These are phyloP conservation scores for Mrakia frigida DNA, from an alignment of 768 basidiomycete species.

Conservation along the genomic window DNA sequence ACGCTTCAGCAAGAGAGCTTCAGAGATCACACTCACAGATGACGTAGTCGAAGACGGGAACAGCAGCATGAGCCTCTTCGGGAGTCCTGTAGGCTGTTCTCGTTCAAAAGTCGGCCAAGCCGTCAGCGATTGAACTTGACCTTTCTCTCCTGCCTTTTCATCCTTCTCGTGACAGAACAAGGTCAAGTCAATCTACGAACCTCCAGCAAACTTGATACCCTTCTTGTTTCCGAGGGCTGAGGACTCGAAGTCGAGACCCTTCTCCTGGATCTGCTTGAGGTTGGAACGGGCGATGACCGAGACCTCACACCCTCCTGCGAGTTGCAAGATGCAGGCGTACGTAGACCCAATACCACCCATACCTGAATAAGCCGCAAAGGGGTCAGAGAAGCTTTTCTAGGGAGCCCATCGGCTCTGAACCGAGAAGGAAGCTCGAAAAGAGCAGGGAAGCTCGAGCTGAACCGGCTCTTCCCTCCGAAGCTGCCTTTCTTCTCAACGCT, in stretches of 20 bases:
- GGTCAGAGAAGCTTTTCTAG: neutral
- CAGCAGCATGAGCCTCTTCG: conserved; percentile 23
- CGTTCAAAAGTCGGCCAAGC: neutral
- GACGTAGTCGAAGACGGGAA: conserved; percentile 30
- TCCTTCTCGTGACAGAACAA: neutral
- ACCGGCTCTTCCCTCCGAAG: neutral
- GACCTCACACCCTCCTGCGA: neutral
- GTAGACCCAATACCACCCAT: conserved; percentile 30
- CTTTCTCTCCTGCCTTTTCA: neutral
- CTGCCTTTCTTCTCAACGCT: neutral
- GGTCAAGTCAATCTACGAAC: too few species aligned
- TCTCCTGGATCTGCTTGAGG: conserved; percentile 13
- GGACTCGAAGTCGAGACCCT: conserved; percentile 25
- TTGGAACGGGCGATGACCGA: conserved; percentile 31
- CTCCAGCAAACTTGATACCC: conserved; percentile 29
- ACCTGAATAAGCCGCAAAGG: conserved; percentile 15
- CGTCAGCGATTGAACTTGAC: neutral
- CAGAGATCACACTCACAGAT: conserved; percentile 10
- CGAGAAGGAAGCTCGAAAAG: neutral
- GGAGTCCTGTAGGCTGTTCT: conserved; percentile 21
- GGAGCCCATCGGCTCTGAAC: neutral
- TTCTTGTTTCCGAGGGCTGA: conserved; percentile 17
- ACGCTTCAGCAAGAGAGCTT: neutral
- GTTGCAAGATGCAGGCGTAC: conserved; percentile 27
- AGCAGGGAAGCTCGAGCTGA: neutral